Conservation (phyloP, 2,329 filamentous ascomycete species). For the Clarireedia monteithiana region DNA sequence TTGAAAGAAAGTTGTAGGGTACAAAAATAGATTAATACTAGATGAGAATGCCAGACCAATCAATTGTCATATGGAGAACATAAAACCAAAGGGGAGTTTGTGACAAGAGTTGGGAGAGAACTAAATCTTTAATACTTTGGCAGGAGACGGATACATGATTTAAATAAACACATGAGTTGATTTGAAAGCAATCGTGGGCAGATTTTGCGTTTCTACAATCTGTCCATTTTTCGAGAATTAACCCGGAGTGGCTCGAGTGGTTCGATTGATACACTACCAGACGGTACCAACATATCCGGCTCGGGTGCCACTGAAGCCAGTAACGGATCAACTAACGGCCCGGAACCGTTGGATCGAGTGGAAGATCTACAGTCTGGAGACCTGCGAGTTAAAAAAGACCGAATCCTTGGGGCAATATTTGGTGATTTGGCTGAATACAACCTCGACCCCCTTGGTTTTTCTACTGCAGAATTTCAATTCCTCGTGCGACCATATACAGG, state of each 20-base stretch:
- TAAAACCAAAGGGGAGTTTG: neutral
- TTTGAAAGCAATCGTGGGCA: constrained; percentile 2
- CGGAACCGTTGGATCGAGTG: neutral
- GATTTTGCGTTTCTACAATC: neutral
- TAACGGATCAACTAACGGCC: neutral
- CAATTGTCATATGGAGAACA: neutral
- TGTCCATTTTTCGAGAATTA: neutral
- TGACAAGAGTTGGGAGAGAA: neutral
- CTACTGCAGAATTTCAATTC: too few species aligned
- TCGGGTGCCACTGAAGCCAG: neutral
- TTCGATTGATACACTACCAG: neutral
- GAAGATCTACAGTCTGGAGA: neutral
- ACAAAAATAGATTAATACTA: neutral
- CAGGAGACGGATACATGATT: neutral
- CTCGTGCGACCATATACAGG: too few species aligned
- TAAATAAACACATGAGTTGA: neutral
- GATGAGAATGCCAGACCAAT: neutral
- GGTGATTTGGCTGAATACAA: too few species aligned
- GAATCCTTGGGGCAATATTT: too few species aligned
- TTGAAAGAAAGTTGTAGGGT: constrained; percentile 1
- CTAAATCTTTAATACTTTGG: neutral
- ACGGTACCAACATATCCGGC: neutral
- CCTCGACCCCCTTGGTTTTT: too few species aligned
- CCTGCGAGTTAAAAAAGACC: too few species aligned
- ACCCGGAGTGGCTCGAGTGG: neutral